Evolutionary conservation across 176 grass and related monocot genomes (phyloP).

Genomic region (Avena sativa): DNA sequence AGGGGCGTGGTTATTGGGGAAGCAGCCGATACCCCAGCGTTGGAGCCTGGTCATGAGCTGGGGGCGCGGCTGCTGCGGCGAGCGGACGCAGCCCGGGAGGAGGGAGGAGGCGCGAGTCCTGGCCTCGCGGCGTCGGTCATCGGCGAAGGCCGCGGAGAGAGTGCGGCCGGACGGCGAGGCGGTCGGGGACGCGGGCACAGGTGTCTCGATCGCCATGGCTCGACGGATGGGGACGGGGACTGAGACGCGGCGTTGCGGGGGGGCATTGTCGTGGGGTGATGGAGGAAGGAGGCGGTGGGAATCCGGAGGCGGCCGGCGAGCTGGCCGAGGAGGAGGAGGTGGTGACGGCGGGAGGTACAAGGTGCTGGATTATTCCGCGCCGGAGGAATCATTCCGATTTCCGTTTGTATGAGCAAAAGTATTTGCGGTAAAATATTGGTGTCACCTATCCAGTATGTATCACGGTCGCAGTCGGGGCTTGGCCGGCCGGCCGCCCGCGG

Average conservation of each 20-base stretch:
- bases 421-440: background rate
- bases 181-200: constrained; percentile 11
- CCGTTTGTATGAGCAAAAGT: background rate
- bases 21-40: constrained; percentile 19
- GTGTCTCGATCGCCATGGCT: constrained; percentile 7
- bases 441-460: background rate
- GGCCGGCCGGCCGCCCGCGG: background rate
- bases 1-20: constrained; percentile 5
- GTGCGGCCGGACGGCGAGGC: constrained; percentile 22
- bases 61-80: background rate
- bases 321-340: background rate
- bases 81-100: background rate
- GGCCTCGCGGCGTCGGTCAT: constrained; percentile 36
- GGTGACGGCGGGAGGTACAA: background rate
- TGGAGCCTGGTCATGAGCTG: constrained; percentile 33
- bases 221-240: background rate
- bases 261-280: background rate
- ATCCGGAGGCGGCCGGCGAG: constrained; percentile 1
- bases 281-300: constrained; percentile 3
- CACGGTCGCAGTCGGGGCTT: background rate
- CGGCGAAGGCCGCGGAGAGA: constrained; percentile 36
- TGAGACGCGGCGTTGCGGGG: constrained; percentile 15
- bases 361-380: background rate
- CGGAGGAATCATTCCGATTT: constrained; percentile 23
- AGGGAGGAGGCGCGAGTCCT: background rate